These are phyloP conservation scores for Nitzschia sp. DNA, from an alignment of 108 stramenopile species.

Conservation along the genomic window DNA sequence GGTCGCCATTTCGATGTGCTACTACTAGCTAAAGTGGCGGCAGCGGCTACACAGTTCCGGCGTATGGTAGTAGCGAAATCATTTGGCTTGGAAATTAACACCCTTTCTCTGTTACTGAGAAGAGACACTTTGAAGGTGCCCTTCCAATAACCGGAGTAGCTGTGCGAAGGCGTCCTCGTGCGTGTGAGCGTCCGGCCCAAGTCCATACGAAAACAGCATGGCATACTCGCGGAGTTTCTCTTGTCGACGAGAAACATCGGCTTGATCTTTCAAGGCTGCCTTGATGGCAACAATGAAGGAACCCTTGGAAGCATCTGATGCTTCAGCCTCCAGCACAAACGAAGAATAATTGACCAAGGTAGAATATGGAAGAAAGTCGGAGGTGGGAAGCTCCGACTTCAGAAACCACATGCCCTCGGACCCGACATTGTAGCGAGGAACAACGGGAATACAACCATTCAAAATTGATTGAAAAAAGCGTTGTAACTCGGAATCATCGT, in stretches of 20 bases:
- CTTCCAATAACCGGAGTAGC: neutral
- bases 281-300: neutral
- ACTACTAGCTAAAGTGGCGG: no score
- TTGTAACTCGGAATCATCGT: neutral
- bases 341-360: neutral
- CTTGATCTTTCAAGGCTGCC: neutral
- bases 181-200: neutral
- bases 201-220: neutral
- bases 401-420: neutral
- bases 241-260: neutral
- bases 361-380: neutral
- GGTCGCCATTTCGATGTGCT: no score
- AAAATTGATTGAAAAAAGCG: neutral
- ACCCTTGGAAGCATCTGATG: neutral
- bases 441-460: neutral
- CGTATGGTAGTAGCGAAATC: no score
- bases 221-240: neutral
- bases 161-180: slow-evolving; percentile 6
- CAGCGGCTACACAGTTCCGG: no score
- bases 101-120: no score
- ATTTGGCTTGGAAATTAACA: no score
- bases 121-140: no score
- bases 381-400: neutral
- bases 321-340: neutral
- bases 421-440: neutral